Evolutionary conservation across 2,329 filamentous ascomycete genomes (phyloP), one percentile per base, ranked within the genome.

Genomic region (Cryphonectria nitschkei): DNA sequence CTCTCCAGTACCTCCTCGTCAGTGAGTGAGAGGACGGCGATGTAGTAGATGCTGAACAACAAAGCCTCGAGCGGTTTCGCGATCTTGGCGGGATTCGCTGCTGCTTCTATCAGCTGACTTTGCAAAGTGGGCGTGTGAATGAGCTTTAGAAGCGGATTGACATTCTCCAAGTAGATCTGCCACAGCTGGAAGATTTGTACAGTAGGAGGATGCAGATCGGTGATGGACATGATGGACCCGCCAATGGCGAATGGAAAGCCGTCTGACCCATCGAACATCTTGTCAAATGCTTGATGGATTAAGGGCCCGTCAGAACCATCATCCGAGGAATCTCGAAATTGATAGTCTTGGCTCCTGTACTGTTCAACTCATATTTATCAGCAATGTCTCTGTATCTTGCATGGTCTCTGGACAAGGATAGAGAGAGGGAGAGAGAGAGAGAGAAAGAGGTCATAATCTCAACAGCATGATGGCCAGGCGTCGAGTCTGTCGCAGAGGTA

Each of bases 91-190:
- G 89, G 77, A 67, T 89, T 84, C 3, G 86, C 84, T 50, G 85
- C 86, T 9, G 89, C 89, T 70, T 90, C 87, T 66, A 93, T 86
- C 54, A 93, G 86, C 67, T 86, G 86, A n/a, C 81, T 82, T 76
- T 93, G 90, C 0, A 92, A 80, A 1, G 86, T 91, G 0, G 90
- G 89, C 0, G 88, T 86, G 76, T 93, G 91, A 0, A 88, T 90
- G 69, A 93, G 83, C 76, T 92, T 93, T 63, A 92, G 82, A 7
- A 93, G 77, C 0, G 90, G 89, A 74, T 93, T 89, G 74, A 93
- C 87, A 75, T 92, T 92, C 73, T 89, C 87, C 58, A 93, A 84
- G 76, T 91, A 93, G 22, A 88, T 84, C 78, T 92, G 90, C 90
- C 91, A 93, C 26, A 91, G 81, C 74, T 88, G 85, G 71, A 90